A percentile compares a stretch with the other conserved stretches of the same genome.
These are phyloP conservation scores for Coniochaeta prunicola DNA, from an alignment of 2,329 filamentous ascomycete species.

Conservation along the genomic window DNA sequence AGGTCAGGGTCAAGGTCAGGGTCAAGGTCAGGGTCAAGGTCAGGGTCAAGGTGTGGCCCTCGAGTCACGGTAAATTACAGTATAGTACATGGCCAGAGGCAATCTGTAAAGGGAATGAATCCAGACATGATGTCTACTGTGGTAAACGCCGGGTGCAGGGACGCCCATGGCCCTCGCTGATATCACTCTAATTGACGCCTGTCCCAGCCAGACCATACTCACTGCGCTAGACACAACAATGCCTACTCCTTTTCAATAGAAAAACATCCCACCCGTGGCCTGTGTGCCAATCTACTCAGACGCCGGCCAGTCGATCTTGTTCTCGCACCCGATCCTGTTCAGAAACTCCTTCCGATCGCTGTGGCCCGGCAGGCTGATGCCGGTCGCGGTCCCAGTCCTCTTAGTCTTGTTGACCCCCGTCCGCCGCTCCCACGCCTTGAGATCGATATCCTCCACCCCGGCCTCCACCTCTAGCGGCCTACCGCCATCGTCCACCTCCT, in stretches of 20 bases:
- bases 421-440: conserved; percentile 49
- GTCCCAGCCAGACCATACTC: background rate
- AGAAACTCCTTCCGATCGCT: conserved; percentile 68
- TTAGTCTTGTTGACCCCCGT: conserved; percentile 36
- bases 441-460: conserved; percentile 57
- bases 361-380: conserved; percentile 55
- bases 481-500: conserved; percentile 41
- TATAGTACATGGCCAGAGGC: no score
- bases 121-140: no score
- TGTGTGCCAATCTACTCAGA: background rate
- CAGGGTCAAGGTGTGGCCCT: no score
- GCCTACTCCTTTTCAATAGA: background rate
- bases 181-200: background rate
- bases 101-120: no score
- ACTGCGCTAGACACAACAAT: background rate
- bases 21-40: no score
- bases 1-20: no score
- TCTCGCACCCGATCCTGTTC: conserved; percentile 70
- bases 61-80: no score
- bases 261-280: background rate
- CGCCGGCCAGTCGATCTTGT: conserved; percentile 41
- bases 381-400: conserved; percentile 25
- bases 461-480: conserved; percentile 60
- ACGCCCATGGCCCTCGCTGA: background rate
- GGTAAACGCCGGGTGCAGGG: no score